phyloP scores from a whole-genome alignment of 169 alveolate genomes.

The Plasmodium reichenowi region DNA sequence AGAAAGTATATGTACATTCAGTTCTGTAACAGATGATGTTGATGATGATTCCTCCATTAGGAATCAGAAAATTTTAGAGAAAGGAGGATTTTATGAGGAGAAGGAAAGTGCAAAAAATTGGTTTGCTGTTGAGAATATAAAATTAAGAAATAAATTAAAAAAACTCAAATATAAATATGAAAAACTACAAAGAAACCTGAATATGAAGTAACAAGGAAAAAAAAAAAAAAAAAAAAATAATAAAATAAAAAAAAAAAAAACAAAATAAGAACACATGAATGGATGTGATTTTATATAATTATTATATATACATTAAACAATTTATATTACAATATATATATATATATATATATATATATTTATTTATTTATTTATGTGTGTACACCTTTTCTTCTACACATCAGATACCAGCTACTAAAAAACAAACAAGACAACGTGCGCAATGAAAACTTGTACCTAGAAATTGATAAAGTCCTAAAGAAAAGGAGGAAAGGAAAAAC shows the following conservation, averaged over 20 bases:
- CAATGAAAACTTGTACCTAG: conserved; percentile 24
- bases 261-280: neutral
- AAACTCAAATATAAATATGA: conserved; percentile 23
- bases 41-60: too few relatives aligned
- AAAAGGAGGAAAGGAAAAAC: conserved; percentile 19
- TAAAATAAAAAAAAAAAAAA: neutral
- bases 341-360: neutral
- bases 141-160: conserved; percentile 52
- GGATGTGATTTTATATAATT: too few relatives aligned
- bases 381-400: neutral
- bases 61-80: too few relatives aligned
- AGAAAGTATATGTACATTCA: too few relatives aligned
- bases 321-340: neutral
- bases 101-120: conserved; percentile 14
- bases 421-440: conserved; percentile 11
- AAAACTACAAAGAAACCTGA: conserved; percentile 5
- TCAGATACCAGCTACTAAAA: conserved; percentile 28
- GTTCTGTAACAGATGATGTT: too few relatives aligned
- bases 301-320: too few relatives aligned
- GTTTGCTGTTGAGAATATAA: conserved; percentile 54
- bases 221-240: neutral
- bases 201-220: conserved; percentile 8
- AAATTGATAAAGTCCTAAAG: conserved; percentile 25
- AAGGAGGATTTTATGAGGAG: too few relatives aligned
- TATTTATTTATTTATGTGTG: neutral